Conservation (phyloP, 2,329 filamentous ascomycete species). For the Aspergillus chevalieri region DNA sequence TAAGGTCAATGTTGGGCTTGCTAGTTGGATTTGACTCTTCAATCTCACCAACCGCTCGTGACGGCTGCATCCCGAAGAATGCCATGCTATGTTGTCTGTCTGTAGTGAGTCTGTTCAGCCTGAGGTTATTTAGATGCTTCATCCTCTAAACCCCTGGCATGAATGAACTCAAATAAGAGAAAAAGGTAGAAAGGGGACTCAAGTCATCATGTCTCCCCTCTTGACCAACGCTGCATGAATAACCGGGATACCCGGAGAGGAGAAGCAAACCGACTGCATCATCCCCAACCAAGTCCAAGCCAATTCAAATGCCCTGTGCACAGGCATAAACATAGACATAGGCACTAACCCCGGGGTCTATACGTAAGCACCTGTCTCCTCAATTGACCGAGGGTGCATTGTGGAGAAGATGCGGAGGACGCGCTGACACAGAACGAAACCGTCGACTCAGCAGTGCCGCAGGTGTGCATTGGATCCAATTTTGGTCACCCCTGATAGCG, state of each 20-base stretch:
- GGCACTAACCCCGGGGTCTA: no score
- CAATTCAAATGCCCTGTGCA: background rate
- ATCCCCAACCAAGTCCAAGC: background rate
- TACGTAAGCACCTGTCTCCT: background rate
- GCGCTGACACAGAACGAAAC: background rate
- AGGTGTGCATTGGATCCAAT: background rate
- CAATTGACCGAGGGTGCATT: background rate
- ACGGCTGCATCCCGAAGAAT: constrained; percentile 22
- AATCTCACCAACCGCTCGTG: constrained; percentile 9
- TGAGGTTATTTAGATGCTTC: background rate
- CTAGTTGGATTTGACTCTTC: constrained; percentile 6
- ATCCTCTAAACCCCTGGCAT: background rate
- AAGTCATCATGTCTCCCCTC: background rate
- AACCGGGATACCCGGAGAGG: background rate
- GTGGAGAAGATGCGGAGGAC: background rate
- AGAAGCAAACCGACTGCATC: background rate
- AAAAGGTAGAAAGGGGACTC: no score
- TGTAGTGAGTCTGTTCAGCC: background rate
- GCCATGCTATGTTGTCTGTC: constrained; percentile 10
- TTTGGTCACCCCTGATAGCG: background rate
- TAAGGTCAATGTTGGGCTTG: constrained; percentile 22
- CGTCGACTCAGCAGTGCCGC: background rate
- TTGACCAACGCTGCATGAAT: background rate
- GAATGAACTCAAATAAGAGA: background rate
- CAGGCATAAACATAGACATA: background rate